These are phyloP conservation scores for Maudiozyma saulgeensis DNA, from an alignment of 805 yeast genomes.

Conservation along the genomic window DNA sequence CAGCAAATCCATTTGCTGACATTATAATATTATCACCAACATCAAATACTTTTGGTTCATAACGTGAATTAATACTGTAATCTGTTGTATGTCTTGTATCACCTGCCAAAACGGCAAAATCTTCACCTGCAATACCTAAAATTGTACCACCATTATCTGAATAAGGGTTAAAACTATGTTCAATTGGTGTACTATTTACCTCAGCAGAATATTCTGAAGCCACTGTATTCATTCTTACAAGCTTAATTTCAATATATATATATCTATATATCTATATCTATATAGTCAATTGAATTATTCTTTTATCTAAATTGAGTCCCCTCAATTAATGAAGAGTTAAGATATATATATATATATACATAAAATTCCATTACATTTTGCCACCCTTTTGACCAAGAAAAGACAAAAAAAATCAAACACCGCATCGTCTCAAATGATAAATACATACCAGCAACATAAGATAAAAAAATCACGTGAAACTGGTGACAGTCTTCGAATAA, in stretches of 20 bases:
- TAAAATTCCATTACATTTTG: not conserved
- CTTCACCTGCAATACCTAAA: constrained; percentile 94
- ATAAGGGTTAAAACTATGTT: constrained; percentile 88
- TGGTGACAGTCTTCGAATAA: too few relatives aligned
- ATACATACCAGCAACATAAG: too few relatives aligned
- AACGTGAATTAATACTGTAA: constrained; percentile 84
- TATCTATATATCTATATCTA: not conserved
- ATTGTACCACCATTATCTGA: constrained; percentile 96
- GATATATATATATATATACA: too few relatives aligned
- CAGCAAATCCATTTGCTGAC: constrained; percentile 94
- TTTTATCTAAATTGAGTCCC: not conserved
- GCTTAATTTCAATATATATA: too few relatives aligned
- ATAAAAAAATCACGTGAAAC: too few relatives aligned
- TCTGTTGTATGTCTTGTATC: constrained; percentile 97
- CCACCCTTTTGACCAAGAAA: not conserved
- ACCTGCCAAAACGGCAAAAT: constrained; percentile 93
- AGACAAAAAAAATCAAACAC: not conserved
- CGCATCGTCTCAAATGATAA: not conserved
- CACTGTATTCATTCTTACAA: constrained; percentile 27
- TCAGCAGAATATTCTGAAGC: constrained; percentile 62
- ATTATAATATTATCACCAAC: constrained; percentile 82
- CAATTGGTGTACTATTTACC: constrained; percentile 54
- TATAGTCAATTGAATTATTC: not conserved
- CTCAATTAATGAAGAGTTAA: too few relatives aligned
- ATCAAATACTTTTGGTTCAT: constrained; percentile 80